Evolutionary conservation across 2,329 filamentous ascomycete genomes (phyloP), one percentile per base, ranked within the genome.

Genomic region (Neopestalotiopsis rosae): DNA sequence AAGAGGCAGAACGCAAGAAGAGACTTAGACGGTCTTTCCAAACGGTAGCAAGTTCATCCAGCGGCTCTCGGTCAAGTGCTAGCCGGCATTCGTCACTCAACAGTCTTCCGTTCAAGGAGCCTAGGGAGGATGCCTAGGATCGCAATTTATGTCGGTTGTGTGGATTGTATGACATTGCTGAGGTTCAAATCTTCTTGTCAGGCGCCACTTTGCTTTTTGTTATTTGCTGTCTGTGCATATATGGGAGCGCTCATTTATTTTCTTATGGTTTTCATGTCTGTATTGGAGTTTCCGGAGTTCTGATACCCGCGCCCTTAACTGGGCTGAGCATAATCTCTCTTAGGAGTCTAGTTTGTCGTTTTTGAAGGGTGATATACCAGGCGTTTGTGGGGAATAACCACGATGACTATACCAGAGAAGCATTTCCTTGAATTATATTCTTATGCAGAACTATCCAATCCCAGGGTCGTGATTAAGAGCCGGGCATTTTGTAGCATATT

Each of bases 1-100:
- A 78, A 71, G 79, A 77, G 69, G 76, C 75, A 2, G 77, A 76
- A 59, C 75, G 81, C 71, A 70, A 67, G 63, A 66, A 20, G 24
- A 66, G 45, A 42, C 32, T 59, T 10, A 40, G 66, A 13, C 66
- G 64, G 20, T 59, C 66, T 1, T 61, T 57, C 42, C 59, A 61
- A n/a, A 66, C 66, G 4, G 57, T 24, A 10, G 66, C 66, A 42
- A 49, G 66, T 5, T 52, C 66, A 17, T 70, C 69, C 34, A 34
- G 49, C 34, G 69, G 58, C n/a, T 70, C 74, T 9, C 70, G 69
- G 28, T 77, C 74, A 13, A 76, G 71, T 65, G 66, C 63, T 30
- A 75, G 74, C 56, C 73, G 71, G 40, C 70, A 69, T 69, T 77
- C 76, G 1, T 74, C 73, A 34, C 71, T 72, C 5, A 76, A 74